Conservation (phyloP, 1,139 yeast species). For the Hemisphaericaspora xylofermentans region DNA sequence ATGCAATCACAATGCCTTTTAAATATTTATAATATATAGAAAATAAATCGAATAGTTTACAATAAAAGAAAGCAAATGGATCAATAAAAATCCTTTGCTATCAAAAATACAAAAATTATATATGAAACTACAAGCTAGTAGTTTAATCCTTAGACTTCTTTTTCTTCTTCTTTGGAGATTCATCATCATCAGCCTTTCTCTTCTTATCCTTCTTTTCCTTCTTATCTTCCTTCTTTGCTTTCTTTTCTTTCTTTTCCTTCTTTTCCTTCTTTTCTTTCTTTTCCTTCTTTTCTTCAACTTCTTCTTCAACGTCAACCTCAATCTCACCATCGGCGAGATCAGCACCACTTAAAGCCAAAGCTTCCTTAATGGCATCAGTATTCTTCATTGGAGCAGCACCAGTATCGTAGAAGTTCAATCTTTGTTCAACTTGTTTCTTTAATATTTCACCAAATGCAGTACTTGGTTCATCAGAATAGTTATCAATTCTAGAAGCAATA, state of each 20-base stretch:
- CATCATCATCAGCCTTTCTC: constrained; percentile 48
- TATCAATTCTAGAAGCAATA: constrained; percentile 97
- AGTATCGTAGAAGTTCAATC: constrained; percentile 91
- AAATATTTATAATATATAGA: neutral
- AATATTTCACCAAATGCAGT: constrained; percentile 87
- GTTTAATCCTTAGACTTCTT: constrained; percentile 45
- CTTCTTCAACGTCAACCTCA: constrained; percentile 34
- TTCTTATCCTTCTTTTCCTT: constrained; percentile 56
- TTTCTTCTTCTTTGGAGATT: constrained; percentile 45
- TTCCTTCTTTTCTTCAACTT: constrained; percentile 43
- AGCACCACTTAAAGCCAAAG: constrained; percentile 65
- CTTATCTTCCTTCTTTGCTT: constrained; percentile 56
- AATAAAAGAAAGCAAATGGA: neutral
- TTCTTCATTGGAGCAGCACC: constrained; percentile 98
- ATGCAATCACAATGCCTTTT: neutral
- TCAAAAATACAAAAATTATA: neutral
- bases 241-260: constrained; percentile 55
- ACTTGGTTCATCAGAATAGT: constrained; percentile 84
- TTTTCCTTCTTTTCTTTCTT: constrained; percentile 56
- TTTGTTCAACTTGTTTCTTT: constrained; percentile 96
- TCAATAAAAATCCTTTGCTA: neutral
- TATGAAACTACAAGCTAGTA: neutral
- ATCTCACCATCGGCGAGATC: constrained; percentile 24
- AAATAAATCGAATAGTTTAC: constrained; percentile 1
- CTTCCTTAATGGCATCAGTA: constrained; percentile 89